These are phyloP conservation scores for Cladophialophora immunda DNA, from an alignment of 2,329 filamentous ascomycete genomes.

Conservation along the genomic window DNA sequence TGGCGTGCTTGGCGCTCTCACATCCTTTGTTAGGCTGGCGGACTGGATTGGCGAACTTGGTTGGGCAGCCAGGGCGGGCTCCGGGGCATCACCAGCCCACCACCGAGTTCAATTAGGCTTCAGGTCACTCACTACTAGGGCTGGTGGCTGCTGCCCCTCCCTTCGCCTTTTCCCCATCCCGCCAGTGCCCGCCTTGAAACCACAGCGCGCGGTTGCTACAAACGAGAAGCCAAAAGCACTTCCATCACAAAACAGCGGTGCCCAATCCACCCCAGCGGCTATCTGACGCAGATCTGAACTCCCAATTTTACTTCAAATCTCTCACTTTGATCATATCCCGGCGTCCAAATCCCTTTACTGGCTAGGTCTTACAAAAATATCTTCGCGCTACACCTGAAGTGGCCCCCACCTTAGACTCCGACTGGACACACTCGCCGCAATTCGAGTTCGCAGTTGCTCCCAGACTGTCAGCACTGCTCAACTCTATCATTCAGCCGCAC, in stretches of 20 bases:
- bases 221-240: background rate
- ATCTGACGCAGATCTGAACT: conserved; percentile 8
- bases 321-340: conserved; percentile 6
- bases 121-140: too few species aligned
- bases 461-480: conserved; percentile 35
- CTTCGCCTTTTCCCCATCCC: background rate
- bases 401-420: conserved; percentile 32
- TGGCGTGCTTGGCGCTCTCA: background rate
- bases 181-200: conserved; percentile 1
- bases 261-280: conserved; percentile 24
- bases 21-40: background rate
- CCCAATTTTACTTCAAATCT: conserved; percentile 12
- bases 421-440: conserved; percentile 25
- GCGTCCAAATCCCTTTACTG: conserved; percentile 20
- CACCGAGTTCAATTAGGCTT: background rate
- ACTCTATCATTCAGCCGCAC: conserved; percentile 38
- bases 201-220: conserved; percentile 20
- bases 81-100: background rate
- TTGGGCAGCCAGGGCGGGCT: background rate
- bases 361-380: conserved; percentile 35
- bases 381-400: conserved; percentile 22
- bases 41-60: background rate
- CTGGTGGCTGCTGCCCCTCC: conserved; percentile 16
- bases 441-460: conserved; percentile 18
- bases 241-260: conserved; percentile 9